Evolutionary conservation across 805 yeast genomes (phyloP).

Genomic region (Ogataea siamensis): DNA sequence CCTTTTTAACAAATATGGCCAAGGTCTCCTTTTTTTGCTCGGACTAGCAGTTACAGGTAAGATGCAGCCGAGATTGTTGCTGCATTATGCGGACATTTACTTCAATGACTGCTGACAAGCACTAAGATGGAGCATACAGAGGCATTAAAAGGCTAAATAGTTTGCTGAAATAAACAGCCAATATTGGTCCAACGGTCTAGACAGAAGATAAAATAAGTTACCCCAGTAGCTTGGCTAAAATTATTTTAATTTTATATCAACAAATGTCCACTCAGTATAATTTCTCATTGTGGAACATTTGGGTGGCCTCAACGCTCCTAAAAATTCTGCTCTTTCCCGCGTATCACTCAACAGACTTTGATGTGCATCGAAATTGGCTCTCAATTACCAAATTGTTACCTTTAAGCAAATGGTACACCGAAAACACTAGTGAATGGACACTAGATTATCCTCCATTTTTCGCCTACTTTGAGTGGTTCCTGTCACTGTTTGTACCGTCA

Average conservation of each 20-base stretch:
- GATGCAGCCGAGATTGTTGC: no score
- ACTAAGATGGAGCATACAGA: no score
- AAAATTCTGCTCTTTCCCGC: conserved; percentile 69
- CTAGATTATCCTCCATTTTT: conserved; percentile 97
- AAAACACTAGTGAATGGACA: conserved; percentile 83
- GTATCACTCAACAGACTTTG: conserved; percentile 93
- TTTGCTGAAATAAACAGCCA: no score
- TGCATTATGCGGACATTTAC: no score
- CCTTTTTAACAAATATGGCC: no score
- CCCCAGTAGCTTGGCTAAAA: background rate
- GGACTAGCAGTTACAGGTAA: no score
- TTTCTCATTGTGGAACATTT: conserved; percentile 61
- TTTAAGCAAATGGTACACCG: conserved; percentile 76
- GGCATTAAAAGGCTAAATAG: no score
- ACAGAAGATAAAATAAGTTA: no score
- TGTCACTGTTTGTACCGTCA: conserved; percentile 69
- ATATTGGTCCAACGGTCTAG: no score
- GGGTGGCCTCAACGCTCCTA: conserved; percentile 60
- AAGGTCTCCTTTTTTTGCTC: no score
- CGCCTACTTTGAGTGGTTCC: conserved; percentile 88
- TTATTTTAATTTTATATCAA: background rate
- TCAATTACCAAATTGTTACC: conserved; percentile 84
- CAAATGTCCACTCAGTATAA: conserved; percentile 26
- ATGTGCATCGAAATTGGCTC: conserved; percentile 96
- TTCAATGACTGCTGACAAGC: no score